Percentiles rank a stretch among this genome's conserved stretches.
These are phyloP conservation scores for Ophiocordyceps polyrhachis-furcata DNA, from an alignment of 2,329 filamentous ascomycete genomes.

Conservation along the genomic window DNA sequence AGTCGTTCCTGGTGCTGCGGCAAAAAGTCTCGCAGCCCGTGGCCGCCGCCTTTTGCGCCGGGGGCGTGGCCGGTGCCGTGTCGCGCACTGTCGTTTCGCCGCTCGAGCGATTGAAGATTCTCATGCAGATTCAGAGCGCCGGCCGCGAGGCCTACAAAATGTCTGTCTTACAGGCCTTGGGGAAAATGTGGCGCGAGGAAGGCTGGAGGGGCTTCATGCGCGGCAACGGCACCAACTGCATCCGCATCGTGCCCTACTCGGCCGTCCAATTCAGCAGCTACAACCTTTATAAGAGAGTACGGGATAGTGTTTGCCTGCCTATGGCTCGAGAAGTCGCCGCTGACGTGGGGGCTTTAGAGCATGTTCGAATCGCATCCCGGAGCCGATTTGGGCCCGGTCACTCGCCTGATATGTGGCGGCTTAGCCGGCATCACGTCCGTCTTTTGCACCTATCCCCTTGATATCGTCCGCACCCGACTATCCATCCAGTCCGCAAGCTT, in stretches of 20 bases:
- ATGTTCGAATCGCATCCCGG: conserved; percentile 64
- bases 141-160: conserved; percentile 87
- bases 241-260: conserved; percentile 94
- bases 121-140: conserved; percentile 89
- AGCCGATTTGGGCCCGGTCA: conserved; percentile 51
- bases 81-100: conserved; percentile 94
- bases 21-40: conserved; percentile 60
- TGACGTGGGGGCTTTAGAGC: conserved; percentile 21
- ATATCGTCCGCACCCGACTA: conserved; percentile 87
- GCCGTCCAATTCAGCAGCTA: conserved; percentile 97
- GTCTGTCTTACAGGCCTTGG: conserved; percentile 71
- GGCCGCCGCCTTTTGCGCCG: conserved; percentile 79
- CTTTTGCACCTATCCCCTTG: conserved; percentile 83
- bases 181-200: conserved; percentile 94
- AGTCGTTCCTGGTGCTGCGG: conserved; percentile 16
- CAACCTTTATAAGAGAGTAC: conserved; percentile 86
- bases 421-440: conserved; percentile 91
- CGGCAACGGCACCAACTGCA: conserved; percentile 95
- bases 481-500: conserved; percentile 99
- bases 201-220: conserved; percentile 96
- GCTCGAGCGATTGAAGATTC: conserved; percentile 85
- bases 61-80: conserved; percentile 88
- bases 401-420: conserved; percentile 76
- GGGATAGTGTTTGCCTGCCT: conserved; percentile 8
- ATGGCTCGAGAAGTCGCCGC: neutral